Percentiles rank a stretch among this genome's conserved stretches.
phyloP scores from a whole-genome alignment of 306 rosid species.

The Cajanus cajan region DNA sequence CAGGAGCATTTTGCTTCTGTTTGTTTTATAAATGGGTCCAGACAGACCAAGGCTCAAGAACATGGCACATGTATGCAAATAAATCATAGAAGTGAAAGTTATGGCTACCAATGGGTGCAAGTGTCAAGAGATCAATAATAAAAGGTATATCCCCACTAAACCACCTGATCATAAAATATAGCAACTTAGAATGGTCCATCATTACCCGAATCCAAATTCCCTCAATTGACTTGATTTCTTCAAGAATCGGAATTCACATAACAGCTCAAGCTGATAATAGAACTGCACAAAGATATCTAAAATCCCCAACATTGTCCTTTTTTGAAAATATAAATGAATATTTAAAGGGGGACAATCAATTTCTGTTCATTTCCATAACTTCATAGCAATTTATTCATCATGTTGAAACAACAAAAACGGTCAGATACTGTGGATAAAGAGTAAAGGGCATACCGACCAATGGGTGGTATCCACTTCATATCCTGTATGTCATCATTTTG shows the following conservation, averaged over 20 bases:
- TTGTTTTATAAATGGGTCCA: slow-evolving; percentile 37
- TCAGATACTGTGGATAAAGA: neutral
- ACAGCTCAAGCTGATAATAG: slow-evolving; percentile 19
- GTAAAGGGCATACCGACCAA: slow-evolving; percentile 46
- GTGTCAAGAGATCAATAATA: slow-evolving; percentile 6
- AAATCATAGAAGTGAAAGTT: slow-evolving; percentile 26
- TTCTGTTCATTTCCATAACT: slow-evolving; percentile 11
- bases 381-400: neutral
- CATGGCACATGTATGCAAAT: slow-evolving; percentile 38
- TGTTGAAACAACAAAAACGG: slow-evolving; percentile 15
- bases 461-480: slow-evolving; percentile 41
- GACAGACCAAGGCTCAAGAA: slow-evolving; percentile 31
- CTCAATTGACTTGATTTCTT: slow-evolving; percentile 6
- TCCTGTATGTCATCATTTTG: slow-evolving; percentile 37
- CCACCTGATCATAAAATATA: slow-evolving; percentile 9
- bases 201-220: slow-evolving; percentile 17
- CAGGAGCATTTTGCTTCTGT: slow-evolving; percentile 30
- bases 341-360: neutral
- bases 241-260: slow-evolving; percentile 1
- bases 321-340: slow-evolving; percentile 6
- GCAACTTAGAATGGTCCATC: neutral
- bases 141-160: slow-evolving; percentile 10
- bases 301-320: neutral
- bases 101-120: slow-evolving; percentile 21
- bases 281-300: slow-evolving; percentile 7